Conservation (phyloP, 306 rosid genomes). For the Cucurbita moschata region DNA sequence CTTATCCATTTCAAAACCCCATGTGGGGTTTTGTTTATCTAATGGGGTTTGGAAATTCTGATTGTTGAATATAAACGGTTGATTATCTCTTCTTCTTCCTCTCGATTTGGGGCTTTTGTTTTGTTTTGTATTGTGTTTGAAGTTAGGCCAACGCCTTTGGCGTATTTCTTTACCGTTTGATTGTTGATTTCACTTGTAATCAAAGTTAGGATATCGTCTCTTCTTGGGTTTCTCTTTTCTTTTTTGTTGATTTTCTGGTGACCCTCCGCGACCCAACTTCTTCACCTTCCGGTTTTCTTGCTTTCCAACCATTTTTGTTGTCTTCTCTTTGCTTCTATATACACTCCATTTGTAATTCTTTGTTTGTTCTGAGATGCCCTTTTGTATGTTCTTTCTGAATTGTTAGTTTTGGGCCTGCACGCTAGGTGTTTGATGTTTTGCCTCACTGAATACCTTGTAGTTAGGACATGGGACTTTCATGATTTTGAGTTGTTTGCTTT, state of each 20-base stretch:
- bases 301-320: conserved; percentile 27
- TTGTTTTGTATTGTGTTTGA: conserved; percentile 3
- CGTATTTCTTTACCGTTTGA: conserved; percentile 50
- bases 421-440: not conserved
- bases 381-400: not conserved
- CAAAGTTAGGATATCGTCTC: conserved; percentile 36
- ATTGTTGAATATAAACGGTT: conserved; percentile 41
- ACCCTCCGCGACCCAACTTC: conserved; percentile 64
- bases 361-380: not conserved
- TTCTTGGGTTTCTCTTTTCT: not conserved
- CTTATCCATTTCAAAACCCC: not conserved
- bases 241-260: conserved; percentile 55
- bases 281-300: conserved; percentile 52
- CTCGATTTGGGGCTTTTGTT: conserved; percentile 12
- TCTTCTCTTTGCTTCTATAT: conserved; percentile 1
- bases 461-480: conserved; percentile 6
- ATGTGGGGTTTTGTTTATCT: not conserved
- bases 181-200: conserved; percentile 38
- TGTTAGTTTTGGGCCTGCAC: not conserved
- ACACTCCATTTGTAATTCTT: not conserved
- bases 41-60: not conserved
- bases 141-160: conserved; percentile 60
- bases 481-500: not conserved
- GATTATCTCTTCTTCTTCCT: conserved; percentile 10
- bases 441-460: not conserved